Conservation (phyloP, 345 rosid genomes). For the Gossypium australe region DNA sequence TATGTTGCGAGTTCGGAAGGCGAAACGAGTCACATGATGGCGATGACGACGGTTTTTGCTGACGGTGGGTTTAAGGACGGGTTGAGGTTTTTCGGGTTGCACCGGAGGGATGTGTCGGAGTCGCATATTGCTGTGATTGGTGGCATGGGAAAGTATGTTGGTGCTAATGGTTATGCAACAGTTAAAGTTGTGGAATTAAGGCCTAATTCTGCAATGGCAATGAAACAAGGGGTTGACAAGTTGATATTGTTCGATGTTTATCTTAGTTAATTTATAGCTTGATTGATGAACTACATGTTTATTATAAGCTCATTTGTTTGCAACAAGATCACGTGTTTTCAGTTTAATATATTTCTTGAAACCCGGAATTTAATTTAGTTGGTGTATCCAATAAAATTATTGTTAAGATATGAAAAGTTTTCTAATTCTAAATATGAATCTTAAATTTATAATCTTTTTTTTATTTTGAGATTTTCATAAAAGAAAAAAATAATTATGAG, state of each 20-base stretch:
- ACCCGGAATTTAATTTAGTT: background rate
- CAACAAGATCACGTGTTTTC: too few species aligned
- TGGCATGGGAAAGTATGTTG: conserved; percentile 1
- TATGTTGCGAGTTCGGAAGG: conserved; percentile 47
- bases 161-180: conserved; percentile 11
- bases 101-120: conserved; percentile 19
- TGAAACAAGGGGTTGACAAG: background rate
- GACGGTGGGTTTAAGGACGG: conserved; percentile 23
- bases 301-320: too few species aligned
- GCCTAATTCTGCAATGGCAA: background rate
- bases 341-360: background rate
- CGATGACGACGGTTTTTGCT: conserved; percentile 33
- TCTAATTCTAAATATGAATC: too few species aligned
- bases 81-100: conserved; percentile 46
- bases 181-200: background rate
- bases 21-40: conserved; percentile 45
- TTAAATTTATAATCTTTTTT: too few species aligned
- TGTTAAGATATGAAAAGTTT: background rate
- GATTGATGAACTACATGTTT: background rate
- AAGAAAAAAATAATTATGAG: too few species aligned
- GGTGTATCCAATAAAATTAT: too few species aligned
- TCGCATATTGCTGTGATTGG: conserved; percentile 4
- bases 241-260: conserved; percentile 8
- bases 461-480: too few species aligned
- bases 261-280: background rate